Conservation (phyloP, 176 grass and related monocot species). For the Tuctoria greenei region DNA sequence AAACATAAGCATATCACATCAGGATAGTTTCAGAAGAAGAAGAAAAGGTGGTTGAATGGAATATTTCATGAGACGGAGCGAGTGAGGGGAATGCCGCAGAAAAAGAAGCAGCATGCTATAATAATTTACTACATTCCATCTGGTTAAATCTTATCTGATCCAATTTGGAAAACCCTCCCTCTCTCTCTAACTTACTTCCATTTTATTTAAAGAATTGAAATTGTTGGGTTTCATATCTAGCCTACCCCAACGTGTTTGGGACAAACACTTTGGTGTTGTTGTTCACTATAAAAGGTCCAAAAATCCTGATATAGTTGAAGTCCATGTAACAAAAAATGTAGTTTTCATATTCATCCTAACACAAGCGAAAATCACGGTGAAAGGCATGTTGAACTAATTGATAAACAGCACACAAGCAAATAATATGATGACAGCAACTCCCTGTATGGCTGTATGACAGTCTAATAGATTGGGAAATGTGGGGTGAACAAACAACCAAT, state of each 20-base stretch:
- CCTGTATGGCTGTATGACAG: neutral
- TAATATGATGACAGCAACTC: neutral
- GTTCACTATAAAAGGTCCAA: neutral
- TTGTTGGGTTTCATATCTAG: too few relatives aligned
- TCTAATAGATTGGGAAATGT: neutral
- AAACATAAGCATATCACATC: constrained; percentile 33
- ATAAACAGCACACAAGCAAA: neutral
- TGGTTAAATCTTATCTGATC: neutral
- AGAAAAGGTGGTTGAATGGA: constrained; percentile 3
- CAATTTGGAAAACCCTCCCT: too few relatives aligned
- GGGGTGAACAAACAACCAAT: neutral
- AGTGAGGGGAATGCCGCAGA: neutral
- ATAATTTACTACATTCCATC: neutral
- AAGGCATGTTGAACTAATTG: neutral
- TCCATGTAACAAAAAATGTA: too few relatives aligned
- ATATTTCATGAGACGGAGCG: neutral
- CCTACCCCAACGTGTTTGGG: too few relatives aligned
- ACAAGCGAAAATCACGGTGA: neutral
- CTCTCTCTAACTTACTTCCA: too few relatives aligned
- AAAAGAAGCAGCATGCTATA: neutral
- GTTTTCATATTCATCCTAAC: neutral
- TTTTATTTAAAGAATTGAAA: too few relatives aligned
- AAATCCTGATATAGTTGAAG: too few relatives aligned
- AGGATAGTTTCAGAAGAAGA: constrained; percentile 6
- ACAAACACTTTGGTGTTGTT: too few relatives aligned